phyloP scores from a whole-genome alignment of 257 asterid species.

The Petunia axillaris region DNA sequence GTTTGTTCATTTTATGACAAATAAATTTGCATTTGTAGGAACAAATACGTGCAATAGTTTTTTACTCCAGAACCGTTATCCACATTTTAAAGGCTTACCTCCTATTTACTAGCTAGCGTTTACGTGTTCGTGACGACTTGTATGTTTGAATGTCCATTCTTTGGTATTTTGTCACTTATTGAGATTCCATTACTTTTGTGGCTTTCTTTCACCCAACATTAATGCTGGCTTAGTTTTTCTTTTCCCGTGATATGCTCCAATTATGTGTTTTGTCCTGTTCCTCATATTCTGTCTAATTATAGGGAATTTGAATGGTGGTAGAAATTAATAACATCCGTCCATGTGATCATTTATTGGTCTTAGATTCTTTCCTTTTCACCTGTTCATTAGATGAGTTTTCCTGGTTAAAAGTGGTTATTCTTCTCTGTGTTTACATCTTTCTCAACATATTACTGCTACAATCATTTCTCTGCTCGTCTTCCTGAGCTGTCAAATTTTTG shows the following conservation, averaged over 20 bases:
- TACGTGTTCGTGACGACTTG: constrained; percentile 11
- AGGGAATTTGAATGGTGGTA: background rate
- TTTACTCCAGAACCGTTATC: background rate
- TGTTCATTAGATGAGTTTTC: background rate
- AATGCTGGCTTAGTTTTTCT: background rate
- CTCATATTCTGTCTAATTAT: background rate
- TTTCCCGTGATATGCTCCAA: background rate
- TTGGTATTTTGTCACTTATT: background rate
- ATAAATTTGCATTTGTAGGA: background rate
- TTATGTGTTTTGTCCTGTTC: background rate
- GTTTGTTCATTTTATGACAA: constrained; percentile 41
- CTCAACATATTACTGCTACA: constrained; percentile 3
- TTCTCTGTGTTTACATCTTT: background rate
- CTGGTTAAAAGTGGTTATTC: background rate
- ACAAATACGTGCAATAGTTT: constrained; percentile 3
- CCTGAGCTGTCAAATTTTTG: background rate
- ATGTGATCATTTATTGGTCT: background rate
- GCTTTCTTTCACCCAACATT: background rate
- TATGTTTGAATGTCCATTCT: background rate
- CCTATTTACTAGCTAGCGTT: background rate
- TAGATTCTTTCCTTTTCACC: background rate
- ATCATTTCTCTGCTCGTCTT: constrained; percentile 5
- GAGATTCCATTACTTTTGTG: background rate
- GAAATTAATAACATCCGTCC: background rate
- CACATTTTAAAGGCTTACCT: background rate